These are phyloP conservation scores for Solanum etuberosum DNA, from an alignment of 257 asterid species.

Conservation along the genomic window DNA sequence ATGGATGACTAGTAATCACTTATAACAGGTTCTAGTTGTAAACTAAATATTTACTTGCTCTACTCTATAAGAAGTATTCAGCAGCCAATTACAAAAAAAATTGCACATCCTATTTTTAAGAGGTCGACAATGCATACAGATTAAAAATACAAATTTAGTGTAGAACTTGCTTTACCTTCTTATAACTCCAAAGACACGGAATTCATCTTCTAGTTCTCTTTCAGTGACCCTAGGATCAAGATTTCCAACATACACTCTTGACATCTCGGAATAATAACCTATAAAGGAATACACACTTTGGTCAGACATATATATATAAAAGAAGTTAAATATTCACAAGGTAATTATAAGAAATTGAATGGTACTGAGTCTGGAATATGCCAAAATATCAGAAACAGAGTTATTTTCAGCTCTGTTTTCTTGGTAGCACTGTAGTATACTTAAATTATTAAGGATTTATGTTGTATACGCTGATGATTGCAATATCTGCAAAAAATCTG, in stretches of 20 bases:
- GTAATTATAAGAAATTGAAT: background rate
- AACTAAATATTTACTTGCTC: background rate
- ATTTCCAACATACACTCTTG: constrained; percentile 78
- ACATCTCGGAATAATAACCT: constrained; percentile 38
- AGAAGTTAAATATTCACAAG: background rate
- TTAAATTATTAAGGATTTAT: background rate
- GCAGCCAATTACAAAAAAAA: background rate
- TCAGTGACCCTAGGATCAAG: constrained; percentile 85
- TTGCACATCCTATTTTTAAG: background rate
- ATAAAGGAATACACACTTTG: background rate
- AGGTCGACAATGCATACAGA: background rate
- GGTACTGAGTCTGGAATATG: background rate
- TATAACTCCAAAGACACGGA: constrained; percentile 70
- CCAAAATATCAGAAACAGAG: background rate
- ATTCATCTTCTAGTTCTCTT: constrained; percentile 88
- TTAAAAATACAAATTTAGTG: background rate
- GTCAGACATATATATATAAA: background rate
- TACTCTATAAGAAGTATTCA: background rate
- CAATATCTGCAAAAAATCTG: background rate
- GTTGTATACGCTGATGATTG: background rate
- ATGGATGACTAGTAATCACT: background rate
- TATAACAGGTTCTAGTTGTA: background rate
- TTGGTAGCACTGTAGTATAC: background rate
- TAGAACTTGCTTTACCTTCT: constrained; percentile 43
- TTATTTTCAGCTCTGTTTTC: background rate